phyloP scores from a whole-genome alignment of 495 filamentous ascomycete genomes.

The Penicillium arizonense region DNA sequence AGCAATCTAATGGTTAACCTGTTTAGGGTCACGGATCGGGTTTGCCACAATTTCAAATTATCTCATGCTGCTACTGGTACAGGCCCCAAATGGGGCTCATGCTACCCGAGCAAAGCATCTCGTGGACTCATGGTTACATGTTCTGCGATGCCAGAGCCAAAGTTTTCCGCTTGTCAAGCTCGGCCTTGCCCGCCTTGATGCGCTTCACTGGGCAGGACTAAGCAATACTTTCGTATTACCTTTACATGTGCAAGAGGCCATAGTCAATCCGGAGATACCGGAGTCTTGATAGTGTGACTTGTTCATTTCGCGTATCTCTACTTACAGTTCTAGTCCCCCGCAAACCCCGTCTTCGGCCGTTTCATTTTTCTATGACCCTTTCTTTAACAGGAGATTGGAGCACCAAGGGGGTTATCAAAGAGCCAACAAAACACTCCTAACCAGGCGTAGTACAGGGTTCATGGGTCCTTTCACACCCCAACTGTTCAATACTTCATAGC shows the following conservation, averaged over 20 bases:
- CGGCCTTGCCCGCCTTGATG: conserved; percentile 31
- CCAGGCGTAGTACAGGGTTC: no score
- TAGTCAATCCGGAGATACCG: conserved; percentile 2
- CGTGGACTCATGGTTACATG: conserved; percentile 33
- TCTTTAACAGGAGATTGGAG: no score
- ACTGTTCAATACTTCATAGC: no score
- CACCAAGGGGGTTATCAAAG: no score
- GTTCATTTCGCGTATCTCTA: neutral
- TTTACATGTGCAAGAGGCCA: conserved; percentile 24
- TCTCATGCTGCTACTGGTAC: conserved; percentile 32
- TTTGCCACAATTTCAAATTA: conserved; percentile 40
- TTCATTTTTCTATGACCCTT: no score
- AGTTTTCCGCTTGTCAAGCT: conserved; percentile 33
- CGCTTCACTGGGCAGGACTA: conserved; percentile 27
- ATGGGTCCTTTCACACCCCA: no score
- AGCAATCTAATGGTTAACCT: neutral
- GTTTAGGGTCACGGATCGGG: conserved; percentile 34
- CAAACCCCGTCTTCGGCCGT: no score
- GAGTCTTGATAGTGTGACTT: neutral
- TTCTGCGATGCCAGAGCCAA: conserved; percentile 28
- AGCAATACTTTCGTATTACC: conserved; percentile 28
- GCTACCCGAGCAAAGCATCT: conserved; percentile 29
- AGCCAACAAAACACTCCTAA: no score
- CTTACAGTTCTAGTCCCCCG: neutral
- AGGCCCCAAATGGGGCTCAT: conserved; percentile 32